phyloP scores from a whole-genome alignment of 2,329 filamentous ascomycete species.

The Sarocladiaceae sp. region DNA sequence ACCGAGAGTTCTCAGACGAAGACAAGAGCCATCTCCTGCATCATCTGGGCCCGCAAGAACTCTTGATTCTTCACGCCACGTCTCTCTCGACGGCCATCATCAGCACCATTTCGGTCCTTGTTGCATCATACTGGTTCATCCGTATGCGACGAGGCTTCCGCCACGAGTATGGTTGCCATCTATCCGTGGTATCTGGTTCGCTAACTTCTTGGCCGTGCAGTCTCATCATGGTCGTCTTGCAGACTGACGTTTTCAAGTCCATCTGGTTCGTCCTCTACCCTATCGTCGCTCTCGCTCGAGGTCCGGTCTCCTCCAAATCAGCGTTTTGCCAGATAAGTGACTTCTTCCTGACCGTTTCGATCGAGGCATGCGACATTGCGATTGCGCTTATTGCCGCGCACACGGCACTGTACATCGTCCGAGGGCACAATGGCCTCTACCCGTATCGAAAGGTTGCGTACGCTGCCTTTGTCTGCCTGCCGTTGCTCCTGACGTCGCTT shows the following conservation, averaged over 20 bases:
- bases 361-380: constrained; percentile 64
- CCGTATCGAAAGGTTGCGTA: constrained; percentile 58
- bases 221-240: constrained; percentile 67
- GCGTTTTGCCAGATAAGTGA: constrained; percentile 62
- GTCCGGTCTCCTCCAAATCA: constrained; percentile 42
- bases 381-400: constrained; percentile 70
- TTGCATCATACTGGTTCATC: constrained; percentile 65
- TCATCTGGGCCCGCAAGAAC: constrained; percentile 11
- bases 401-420: constrained; percentile 65
- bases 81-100: constrained; percentile 38
- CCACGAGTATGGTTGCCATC: constrained; percentile 34
- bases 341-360: constrained; percentile 60
- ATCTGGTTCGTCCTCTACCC: constrained; percentile 63
- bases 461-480: constrained; percentile 48
- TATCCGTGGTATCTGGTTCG: not conserved
- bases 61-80: constrained; percentile 18
- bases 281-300: constrained; percentile 47
- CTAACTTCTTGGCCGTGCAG: constrained; percentile 32
- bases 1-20: not conserved
- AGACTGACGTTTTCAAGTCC: constrained; percentile 65
- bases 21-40: not conserved
- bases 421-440: constrained; percentile 59
- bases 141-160: constrained; percentile 69
- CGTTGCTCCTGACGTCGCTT: constrained; percentile 52
- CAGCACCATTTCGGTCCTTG: constrained; percentile 49